Evolutionary conservation across 768 basidiomycete species (phyloP), one percentile per base, ranked within the genome.

Genomic region (Boletales sp.): DNA sequence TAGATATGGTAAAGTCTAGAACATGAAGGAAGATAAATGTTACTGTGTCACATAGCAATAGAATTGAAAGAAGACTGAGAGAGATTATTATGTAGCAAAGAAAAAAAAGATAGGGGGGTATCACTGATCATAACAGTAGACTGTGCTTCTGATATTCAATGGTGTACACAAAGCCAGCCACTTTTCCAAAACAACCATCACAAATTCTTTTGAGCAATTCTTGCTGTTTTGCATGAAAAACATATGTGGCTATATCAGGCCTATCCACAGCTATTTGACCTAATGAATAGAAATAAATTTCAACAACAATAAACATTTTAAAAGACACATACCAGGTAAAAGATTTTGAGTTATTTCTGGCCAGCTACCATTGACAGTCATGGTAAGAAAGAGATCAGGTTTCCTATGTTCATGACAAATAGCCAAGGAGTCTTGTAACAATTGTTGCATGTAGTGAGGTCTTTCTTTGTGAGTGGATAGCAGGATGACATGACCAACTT

Each of bases 131-230:
- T n/a, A n/a, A n/a, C n/a, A n/a, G n/a, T n/a, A n/a, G 21, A 21
- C 21, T 4, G 0, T 74, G 61, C 50, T 82, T 83, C 56, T 82
- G 81, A 55, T 81, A 84, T 53, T 84, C 76, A 44, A 80, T 79
- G 9, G 71, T 74, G 50, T 78, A 78, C 0, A 82, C 72, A 46
- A 69, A 61, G 5, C 74, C 80, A 33, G 70, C 71, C 6, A 63
- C 50, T 2, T 49, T 8, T 1, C 79, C 80, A 65, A 79, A 72
- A 38, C 75, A 62, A 4, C 70, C 70, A 35, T 70, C 18, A 13
- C 64, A 62, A 8, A 82, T 69, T n/a, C 66, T 62, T 3, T 71
- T 49, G 0, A 77, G 19, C 2, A 77, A 42, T 0, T 62, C 69
- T 9, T 70, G 53, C 40, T 68, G 69, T 58, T 81, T 79, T 42